These are phyloP conservation scores for Neofusicoccum ribis DNA, from an alignment of 2,329 filamentous ascomycete species.

Conservation along the genomic window DNA sequence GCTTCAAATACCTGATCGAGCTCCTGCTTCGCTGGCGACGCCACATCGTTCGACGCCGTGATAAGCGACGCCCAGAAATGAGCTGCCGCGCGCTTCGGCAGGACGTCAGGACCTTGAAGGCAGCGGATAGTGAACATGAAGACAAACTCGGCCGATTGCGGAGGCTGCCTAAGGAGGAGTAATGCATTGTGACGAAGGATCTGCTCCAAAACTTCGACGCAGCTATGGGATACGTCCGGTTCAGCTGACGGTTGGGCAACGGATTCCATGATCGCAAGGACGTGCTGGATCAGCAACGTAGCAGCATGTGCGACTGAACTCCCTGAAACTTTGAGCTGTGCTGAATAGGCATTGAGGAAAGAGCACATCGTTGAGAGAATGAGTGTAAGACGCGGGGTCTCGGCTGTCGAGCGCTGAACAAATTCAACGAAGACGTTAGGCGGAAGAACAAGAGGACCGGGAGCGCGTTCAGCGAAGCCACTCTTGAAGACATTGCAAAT, in stretches of 20 bases:
- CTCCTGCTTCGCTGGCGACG: not conserved
- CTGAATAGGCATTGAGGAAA: conserved; percentile 50
- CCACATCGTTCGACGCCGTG: not conserved
- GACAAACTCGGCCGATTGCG: conserved; percentile 62
- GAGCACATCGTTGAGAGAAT: conserved; percentile 72
- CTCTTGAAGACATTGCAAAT: conserved; percentile 71
- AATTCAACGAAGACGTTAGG: conserved; percentile 66
- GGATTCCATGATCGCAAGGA: conserved; percentile 61
- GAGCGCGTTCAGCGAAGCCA: conserved; percentile 72
- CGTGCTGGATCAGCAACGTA: conserved; percentile 55
- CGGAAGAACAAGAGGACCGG: conserved; percentile 76
- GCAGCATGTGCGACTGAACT: conserved; percentile 41
- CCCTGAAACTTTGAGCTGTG: conserved; percentile 35
- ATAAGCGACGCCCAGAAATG: conserved; percentile 62
- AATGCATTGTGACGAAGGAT: conserved; percentile 62
- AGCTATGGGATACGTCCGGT: conserved; percentile 70
- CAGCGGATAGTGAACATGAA: conserved; percentile 72
- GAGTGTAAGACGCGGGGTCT: conserved; percentile 67
- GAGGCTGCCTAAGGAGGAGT: conserved; percentile 62
- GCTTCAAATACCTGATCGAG: conserved; percentile 11
- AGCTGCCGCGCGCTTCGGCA: conserved; percentile 72
- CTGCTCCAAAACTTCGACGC: conserved; percentile 69
- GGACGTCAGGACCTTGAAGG: conserved; percentile 68
- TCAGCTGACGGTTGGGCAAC: conserved; percentile 66
- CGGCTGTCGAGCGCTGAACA: conserved; percentile 58